Evolutionary conservation across 2,329 filamentous ascomycete genomes (phyloP).

Genomic region (Periglandula ipomoeae): DNA sequence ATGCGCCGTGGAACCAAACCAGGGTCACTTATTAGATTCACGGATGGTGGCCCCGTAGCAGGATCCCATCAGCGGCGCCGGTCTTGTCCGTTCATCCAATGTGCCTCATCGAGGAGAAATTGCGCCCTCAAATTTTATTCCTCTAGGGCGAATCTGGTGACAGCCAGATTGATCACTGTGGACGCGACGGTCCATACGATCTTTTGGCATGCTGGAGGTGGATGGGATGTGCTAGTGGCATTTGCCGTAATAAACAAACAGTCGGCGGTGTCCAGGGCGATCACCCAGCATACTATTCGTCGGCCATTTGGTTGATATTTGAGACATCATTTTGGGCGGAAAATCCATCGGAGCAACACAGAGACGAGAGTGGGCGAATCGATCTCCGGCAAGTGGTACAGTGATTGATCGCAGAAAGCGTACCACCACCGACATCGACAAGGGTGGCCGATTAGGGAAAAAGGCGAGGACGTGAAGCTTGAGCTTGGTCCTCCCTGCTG

Average conservation of each 20-base stretch:
- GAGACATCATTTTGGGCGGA: not conserved
- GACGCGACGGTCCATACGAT: not conserved
- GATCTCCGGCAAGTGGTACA: not conserved
- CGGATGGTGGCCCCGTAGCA: not conserved
- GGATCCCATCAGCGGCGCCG: not conserved
- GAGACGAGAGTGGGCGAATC: not conserved
- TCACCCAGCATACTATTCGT: not conserved
- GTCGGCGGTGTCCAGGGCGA: not conserved
- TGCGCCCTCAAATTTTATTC: not conserved
- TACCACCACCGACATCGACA: no score
- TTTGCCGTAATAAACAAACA: not conserved
- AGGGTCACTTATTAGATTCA: not conserved
- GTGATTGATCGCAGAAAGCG: not conserved
- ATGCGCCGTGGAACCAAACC: not conserved
- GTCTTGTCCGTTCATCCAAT: not conserved
- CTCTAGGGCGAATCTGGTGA: not conserved
- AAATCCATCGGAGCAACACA: not conserved
- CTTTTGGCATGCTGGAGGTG: not conserved
- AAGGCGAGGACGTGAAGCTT: no score
- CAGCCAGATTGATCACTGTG: not conserved
- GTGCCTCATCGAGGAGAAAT: not conserved
- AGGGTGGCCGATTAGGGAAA: no score
- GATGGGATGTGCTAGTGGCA: not conserved
- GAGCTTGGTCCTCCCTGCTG: no score
- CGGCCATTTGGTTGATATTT: not conserved